These are phyloP conservation scores for Microglena sp. DNA, from an alignment of 139 green algal species.

Conservation along the genomic window DNA sequence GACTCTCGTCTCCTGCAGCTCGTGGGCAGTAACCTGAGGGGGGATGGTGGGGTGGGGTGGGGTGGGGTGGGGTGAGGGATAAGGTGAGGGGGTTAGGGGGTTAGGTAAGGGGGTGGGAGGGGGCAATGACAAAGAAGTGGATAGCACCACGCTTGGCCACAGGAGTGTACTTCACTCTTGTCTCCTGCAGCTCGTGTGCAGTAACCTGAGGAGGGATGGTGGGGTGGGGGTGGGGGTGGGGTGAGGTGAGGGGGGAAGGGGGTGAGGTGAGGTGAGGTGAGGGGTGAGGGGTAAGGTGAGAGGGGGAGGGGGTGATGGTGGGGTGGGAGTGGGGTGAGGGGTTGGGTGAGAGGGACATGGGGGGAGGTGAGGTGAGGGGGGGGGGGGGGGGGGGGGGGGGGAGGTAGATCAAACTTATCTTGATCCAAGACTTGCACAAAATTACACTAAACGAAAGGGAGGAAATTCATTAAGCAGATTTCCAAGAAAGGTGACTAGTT, in stretches of 20 bases:
- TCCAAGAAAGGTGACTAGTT: no score
- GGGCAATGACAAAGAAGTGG: conserved; percentile 77
- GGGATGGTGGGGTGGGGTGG: no score
- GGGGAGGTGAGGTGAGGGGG: background rate
- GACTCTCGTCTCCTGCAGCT: conserved; percentile 61
- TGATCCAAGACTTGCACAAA: no score
- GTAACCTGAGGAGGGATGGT: conserved; percentile 27
- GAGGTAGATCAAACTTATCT: background rate
- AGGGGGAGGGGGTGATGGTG: background rate
- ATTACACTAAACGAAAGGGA: no score
- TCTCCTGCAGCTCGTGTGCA: conserved; percentile 57
- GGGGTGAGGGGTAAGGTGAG: background rate
- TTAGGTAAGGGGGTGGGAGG: no score
- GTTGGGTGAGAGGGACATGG: background rate
- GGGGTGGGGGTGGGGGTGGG: background rate
- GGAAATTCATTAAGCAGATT: no score
- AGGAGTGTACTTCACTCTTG: conserved; percentile 52
- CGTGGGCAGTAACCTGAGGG: conserved; percentile 33
- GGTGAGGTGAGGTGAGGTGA: background rate
- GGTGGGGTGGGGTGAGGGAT: no score
- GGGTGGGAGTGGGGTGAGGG: background rate
- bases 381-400: no score
- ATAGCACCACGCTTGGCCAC: conserved; percentile 66
- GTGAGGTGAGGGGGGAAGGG: background rate
- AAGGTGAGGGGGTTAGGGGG: no score